These are phyloP conservation scores for Asterella californica DNA, from an alignment of 225 moss, liverwort and hornwort species.

Conservation along the genomic window DNA sequence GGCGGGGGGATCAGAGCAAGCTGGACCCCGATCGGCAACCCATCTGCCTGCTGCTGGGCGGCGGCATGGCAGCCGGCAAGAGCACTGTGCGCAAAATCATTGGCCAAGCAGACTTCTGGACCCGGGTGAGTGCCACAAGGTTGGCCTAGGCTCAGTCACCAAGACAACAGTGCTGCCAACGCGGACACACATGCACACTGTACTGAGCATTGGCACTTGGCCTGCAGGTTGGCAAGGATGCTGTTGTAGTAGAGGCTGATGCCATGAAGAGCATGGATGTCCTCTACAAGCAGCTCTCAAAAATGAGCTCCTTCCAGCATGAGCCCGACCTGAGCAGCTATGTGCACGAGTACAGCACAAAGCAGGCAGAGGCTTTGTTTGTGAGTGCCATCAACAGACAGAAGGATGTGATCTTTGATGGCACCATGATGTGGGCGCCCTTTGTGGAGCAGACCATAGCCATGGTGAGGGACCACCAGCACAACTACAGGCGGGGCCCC, in stretches of 20 bases:
- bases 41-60: slow-evolving; percentile 72
- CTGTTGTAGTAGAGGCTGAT: slow-evolving; percentile 90
- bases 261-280: slow-evolving; percentile 79
- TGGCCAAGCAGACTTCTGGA: slow-evolving; percentile 54
- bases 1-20: too few species aligned
- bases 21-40: too few species aligned
- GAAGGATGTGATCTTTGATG: slow-evolving; percentile 74
- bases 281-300: slow-evolving; percentile 59
- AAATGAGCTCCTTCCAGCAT: slow-evolving; percentile 30
- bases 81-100: slow-evolving; percentile 73
- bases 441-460: slow-evolving; percentile 77
- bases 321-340: too few species aligned
- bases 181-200: too few species aligned
- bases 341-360: too few species aligned
- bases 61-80: slow-evolving; percentile 91
- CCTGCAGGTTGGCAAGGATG: slow-evolving; percentile 55
- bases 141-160: too few species aligned
- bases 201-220: too few species aligned
- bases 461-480: slow-evolving; percentile 80
- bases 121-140: too few species aligned
- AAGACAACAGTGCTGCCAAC: too few species aligned
- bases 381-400: slow-evolving; percentile 75
- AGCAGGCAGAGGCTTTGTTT: slow-evolving; percentile 72
- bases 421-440: slow-evolving; percentile 95
- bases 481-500: slow-evolving; percentile 74